These are phyloP conservation scores for Solanum hybrid DNA, from an alignment of 305 asterid genomes.

Conservation along the genomic window DNA sequence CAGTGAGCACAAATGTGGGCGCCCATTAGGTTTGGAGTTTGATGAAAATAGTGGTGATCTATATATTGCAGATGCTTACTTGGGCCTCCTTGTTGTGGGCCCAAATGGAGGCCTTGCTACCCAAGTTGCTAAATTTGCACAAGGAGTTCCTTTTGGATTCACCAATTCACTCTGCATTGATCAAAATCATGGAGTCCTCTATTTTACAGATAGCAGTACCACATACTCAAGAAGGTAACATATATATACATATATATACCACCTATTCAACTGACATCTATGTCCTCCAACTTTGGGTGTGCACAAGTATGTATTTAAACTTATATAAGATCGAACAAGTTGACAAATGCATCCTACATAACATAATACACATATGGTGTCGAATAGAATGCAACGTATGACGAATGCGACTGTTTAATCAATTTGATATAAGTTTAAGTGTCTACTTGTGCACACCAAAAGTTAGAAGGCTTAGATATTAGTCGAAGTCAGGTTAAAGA, in stretches of 20 bases:
- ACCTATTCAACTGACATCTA: neutral
- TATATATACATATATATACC: neutral
- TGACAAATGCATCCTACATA: neutral
- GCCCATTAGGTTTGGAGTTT: conserved; percentile 71
- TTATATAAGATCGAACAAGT: neutral
- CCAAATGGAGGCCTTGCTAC: conserved; percentile 51
- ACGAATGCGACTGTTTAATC: neutral
- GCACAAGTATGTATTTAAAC: neutral
- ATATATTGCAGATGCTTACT: conserved; percentile 63
- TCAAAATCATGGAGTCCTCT: conserved; percentile 29
- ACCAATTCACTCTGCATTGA: conserved; percentile 58
- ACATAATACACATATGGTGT: neutral
- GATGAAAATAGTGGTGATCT: conserved; percentile 38
- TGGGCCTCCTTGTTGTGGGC: conserved; percentile 64
- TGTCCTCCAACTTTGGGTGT: neutral
- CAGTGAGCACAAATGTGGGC: conserved; percentile 57
- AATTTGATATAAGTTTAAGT: neutral
- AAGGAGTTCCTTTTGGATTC: conserved; percentile 38
- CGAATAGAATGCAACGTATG: neutral
- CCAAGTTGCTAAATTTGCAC: conserved; percentile 25
- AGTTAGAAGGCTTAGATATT: neutral
- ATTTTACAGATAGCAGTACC: conserved; percentile 61
- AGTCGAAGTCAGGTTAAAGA: neutral
- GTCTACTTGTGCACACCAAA: neutral
- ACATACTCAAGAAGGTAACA: conserved; percentile 47